Evolutionary conservation across 1,284 basidiomycete genomes (phyloP).

Genomic region (Blastosporella zonata): DNA sequence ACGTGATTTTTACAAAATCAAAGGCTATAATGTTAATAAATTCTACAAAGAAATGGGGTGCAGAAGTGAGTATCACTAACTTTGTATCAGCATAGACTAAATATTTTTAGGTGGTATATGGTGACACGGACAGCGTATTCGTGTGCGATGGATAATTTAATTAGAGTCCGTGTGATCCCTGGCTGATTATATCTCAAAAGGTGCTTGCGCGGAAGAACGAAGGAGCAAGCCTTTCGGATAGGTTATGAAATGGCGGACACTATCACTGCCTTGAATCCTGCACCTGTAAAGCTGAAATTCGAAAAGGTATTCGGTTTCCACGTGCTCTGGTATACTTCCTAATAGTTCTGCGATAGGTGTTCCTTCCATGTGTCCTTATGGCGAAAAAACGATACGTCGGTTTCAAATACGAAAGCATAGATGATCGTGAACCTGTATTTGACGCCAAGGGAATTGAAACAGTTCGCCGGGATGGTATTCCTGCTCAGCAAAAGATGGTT

Average conservation of each 20-base stretch:
- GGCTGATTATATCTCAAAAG: conserved; percentile 21
- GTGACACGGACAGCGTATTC: conserved; percentile 98
- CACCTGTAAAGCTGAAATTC: conserved; percentile 94
- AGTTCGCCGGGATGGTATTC: conserved; percentile 86
- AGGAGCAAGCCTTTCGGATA: conserved; percentile 90
- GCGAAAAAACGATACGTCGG: conserved; percentile 98
- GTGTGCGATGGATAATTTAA: conserved; percentile 37
- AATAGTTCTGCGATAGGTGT: conserved; percentile 60
- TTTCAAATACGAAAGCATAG: conserved; percentile 86
- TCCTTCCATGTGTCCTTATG: conserved; percentile 89
- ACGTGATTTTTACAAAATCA: conserved; percentile 1
- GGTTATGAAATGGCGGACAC: conserved; percentile 90
- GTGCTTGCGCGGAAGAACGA: conserved; percentile 83
- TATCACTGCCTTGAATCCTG: conserved; percentile 85
- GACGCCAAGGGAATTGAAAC: conserved; percentile 99
- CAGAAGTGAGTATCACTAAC: conserved; percentile 44
- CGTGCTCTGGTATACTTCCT: not conserved
- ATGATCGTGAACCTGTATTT: conserved; percentile 79
- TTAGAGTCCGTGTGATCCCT: not conserved
- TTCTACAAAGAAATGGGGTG: conserved; percentile 79
- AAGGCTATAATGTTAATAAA: conserved; percentile 87
- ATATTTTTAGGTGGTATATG: conserved; percentile 73
- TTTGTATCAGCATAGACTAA: not conserved
- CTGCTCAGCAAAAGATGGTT: conserved; percentile 86
- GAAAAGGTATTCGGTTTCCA: conserved; percentile 71